A percentile compares a stretch with the other conserved stretches of the same genome.
These are phyloP conservation scores for Daldinia grandis DNA, from an alignment of 495 filamentous ascomycete genomes.

Conservation along the genomic window DNA sequence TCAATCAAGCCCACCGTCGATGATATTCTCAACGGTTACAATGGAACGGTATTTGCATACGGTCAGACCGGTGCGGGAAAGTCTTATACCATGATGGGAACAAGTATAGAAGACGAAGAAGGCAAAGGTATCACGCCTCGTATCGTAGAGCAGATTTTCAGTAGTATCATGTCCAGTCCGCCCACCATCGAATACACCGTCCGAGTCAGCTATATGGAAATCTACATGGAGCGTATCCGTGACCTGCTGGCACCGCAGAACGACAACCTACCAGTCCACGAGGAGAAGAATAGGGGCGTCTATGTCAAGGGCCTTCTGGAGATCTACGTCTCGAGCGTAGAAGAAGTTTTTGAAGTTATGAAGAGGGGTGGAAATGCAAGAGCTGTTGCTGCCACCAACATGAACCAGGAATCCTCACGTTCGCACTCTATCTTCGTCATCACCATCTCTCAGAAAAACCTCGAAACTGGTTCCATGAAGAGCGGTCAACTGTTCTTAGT, in stretches of 20 bases:
- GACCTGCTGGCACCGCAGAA: conserved; percentile 91
- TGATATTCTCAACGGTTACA: conserved; percentile 98
- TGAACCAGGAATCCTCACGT: conserved; percentile 98
- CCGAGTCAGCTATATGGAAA: conserved; percentile 98
- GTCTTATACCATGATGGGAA: conserved; percentile 99
- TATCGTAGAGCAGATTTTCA: conserved; percentile 98
- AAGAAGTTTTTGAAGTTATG: conserved; percentile 98
- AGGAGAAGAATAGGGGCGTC: conserved; percentile 94
- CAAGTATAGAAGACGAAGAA: conserved; percentile 89
- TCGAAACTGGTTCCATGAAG: conserved; percentile 95
- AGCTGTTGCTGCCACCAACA: conserved; percentile 98
- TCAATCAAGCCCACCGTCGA: conserved; percentile 96
- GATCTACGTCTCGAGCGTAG: conserved; percentile 93
- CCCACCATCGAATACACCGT: conserved; percentile 98
- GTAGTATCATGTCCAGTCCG: conserved; percentile 87
- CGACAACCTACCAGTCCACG: conserved; percentile 95
- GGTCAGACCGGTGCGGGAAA: conserved; percentile 98
- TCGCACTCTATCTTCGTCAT: conserved; percentile 99
- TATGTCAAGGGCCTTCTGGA: conserved; percentile 97
- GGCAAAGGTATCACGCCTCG: conserved; percentile 94
- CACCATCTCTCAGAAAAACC: conserved; percentile 96
- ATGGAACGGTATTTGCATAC: conserved; percentile 98
- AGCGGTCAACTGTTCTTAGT: conserved; percentile 96
- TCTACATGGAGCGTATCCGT: conserved; percentile 98
- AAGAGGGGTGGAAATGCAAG: conserved; percentile 86